Percentiles rank a stretch among this genome's conserved stretches.
These are phyloP conservation scores for Elsinoe perseae DNA, from an alignment of 2,329 filamentous ascomycete genomes.

Conservation along the genomic window DNA sequence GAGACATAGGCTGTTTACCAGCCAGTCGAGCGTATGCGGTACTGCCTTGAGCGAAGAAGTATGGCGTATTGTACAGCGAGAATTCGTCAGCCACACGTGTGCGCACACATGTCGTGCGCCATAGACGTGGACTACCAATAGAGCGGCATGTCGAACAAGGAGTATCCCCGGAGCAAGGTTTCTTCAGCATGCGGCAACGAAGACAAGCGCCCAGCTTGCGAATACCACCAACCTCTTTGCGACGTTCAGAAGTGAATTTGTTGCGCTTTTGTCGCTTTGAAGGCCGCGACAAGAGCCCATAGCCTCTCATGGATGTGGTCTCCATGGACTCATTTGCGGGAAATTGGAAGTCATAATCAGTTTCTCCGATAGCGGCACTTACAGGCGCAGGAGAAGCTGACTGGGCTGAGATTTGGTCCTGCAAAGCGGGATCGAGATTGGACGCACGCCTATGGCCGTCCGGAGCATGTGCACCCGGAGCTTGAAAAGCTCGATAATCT, in stretches of 20 bases:
- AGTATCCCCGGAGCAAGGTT: conserved; percentile 53
- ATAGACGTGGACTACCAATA: conserved; percentile 53
- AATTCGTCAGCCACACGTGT: conserved; percentile 53
- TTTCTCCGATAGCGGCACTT: conserved; percentile 19
- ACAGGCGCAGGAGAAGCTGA: conserved; percentile 14
- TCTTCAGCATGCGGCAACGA: conserved; percentile 57
- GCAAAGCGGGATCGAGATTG: neutral
- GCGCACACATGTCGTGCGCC: conserved; percentile 52
- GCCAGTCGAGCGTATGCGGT: conserved; percentile 41
- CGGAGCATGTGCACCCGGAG: neutral
- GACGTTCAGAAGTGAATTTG: conserved; percentile 48
- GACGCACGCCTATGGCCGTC: neutral
- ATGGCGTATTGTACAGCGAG: conserved; percentile 46
- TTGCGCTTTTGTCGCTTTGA: conserved; percentile 44
- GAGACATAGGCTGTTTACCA: conserved; percentile 44
- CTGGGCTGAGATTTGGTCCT: conserved; percentile 2
- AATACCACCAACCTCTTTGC: conserved; percentile 53
- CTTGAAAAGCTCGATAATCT: neutral
- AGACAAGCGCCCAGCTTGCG: conserved; percentile 55
- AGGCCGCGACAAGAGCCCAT: conserved; percentile 25
- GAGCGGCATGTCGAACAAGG: conserved; percentile 52
- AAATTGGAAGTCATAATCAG: conserved; percentile 14
- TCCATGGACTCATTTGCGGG: conserved; percentile 13
- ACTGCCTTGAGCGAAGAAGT: conserved; percentile 48
- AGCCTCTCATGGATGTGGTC: conserved; percentile 5